These are phyloP conservation scores for Botrytis paeoniae DNA, from an alignment of 2,329 filamentous ascomycete species.

Conservation along the genomic window DNA sequence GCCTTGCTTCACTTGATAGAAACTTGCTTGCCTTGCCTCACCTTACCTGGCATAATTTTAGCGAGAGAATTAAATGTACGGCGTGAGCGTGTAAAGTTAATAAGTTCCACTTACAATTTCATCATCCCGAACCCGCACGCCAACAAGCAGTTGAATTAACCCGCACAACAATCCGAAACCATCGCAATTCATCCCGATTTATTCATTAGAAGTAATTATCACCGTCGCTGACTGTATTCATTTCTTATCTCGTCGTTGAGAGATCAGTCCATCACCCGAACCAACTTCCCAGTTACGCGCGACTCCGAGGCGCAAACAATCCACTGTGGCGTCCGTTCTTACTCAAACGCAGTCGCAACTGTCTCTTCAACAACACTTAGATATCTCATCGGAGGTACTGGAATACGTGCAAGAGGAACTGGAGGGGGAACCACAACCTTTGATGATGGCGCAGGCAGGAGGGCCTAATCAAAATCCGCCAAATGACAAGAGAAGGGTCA, in stretches of 20 bases:
- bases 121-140: conserved; percentile 20
- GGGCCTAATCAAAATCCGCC: conserved; percentile 47
- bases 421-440: conserved; percentile 57
- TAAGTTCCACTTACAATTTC: conserved; percentile 20
- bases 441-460: conserved; percentile 71
- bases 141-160: conserved; percentile 16
- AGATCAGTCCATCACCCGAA: conserved; percentile 1
- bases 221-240: not conserved
- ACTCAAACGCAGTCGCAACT: conserved; percentile 41
- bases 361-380: conserved; percentile 59
- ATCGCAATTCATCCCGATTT: conserved; percentile 21
- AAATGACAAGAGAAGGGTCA: conserved; percentile 75
- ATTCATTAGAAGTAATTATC: not conserved
- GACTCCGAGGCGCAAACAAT: conserved; percentile 24
- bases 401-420: conserved; percentile 48
- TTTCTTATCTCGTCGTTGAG: not conserved
- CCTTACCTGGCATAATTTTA: not conserved
- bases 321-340: conserved; percentile 34
- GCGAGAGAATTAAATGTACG: conserved; percentile 14
- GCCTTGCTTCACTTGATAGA: not conserved
- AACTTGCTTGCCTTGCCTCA: not conserved
- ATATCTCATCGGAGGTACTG: conserved; percentile 52
- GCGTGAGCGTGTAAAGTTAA: conserved; percentile 6
- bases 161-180: conserved; percentile 8
- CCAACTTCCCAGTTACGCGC: conserved; percentile 22